Base-by-base conservation (phyloP, 2,329 filamentous ascomycete species). In the Beauveria sp. region DNA sequence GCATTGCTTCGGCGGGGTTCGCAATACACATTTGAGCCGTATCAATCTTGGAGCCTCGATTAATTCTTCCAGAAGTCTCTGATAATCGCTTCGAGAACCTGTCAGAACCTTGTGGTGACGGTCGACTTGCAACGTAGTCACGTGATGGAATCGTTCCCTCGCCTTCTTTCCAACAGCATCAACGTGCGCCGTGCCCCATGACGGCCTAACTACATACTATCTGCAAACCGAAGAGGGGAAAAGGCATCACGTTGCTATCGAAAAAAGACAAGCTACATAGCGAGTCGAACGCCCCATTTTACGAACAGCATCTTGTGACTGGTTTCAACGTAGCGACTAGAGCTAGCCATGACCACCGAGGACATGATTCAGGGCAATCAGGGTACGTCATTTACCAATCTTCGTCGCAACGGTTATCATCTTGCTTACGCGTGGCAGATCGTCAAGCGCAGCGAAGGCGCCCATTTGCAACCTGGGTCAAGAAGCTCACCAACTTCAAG, bases 391-490 rank as follows among this genome's bases (percentile, higher is more conserved):
- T 40, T n/a, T 5, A 20, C 5, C 34, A 14, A n/a, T 34, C 9
- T 40, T 18, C 18, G 5, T 63, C 71, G 67, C 62, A 55, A 45
- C 30, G n/a, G 54, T 20, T n/a, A 43, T 51, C 42, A 14, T 34
- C 14, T 28, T 40, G 59, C 75, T 78, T 68, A 78, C 69, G 59
- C 54, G 71, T 75, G 65, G 67, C 75, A 92, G 89, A 92, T 73
- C 84, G 86, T 67, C 81, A 82, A 66, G 67, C 76, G 70, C 84
- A 83, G 68, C 89, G 91, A 66, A 88, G 92, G 68, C 86, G 90
- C 65, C 93, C 93, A 26, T 98, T 98, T 72, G 85, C 93, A 52
- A 90, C 87, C 67, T 96, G 93, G 89, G 91, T 99, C 80, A 96
- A 93, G 81, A 93, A 93, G 70, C 84, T 98, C 62, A 87, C 92